Percentiles rank a stretch among this genome's conserved stretches.
phyloP scores from a whole-genome alignment of 1,284 basidiomycete species.

The Ustilago bromivora region DNA sequence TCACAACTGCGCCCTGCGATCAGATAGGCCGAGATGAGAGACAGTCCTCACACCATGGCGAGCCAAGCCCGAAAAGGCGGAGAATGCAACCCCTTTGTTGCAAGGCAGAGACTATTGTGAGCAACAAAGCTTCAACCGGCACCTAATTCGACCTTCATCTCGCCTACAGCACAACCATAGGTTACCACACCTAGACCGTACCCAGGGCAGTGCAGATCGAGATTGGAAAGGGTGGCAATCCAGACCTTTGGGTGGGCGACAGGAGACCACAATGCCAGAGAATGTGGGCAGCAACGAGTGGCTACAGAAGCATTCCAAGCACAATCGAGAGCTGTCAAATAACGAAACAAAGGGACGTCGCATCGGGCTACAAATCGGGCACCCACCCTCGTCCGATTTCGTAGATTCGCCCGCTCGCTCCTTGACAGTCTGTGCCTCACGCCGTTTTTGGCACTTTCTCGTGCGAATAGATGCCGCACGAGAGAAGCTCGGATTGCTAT shows the following conservation, averaged over 20 bases:
- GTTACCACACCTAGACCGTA: background rate
- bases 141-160: background rate
- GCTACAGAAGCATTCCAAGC: background rate
- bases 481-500: no score
- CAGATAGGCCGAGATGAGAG: no score
- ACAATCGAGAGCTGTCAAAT: conserved; percentile 18
- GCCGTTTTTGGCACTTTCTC: no score
- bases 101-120: background rate
- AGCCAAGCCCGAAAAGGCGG: background rate
- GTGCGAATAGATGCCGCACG: no score
- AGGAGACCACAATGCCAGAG: background rate
- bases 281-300: background rate
- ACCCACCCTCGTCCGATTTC: no score
- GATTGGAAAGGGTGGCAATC: background rate
- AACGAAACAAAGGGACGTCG: conserved; percentile 22
- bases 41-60: no score
- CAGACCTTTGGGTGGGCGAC: background rate
- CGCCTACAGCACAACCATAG: background rate
- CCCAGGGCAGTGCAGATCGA: background rate
- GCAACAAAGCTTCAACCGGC: background rate
- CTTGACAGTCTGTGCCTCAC: no score
- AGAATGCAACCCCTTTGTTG: conserved; percentile 6
- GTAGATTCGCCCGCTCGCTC: no score
- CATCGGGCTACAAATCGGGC: background rate
- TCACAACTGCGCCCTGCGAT: no score